A percentile compares a stretch with the other conserved stretches of the same genome.
Conservation (phyloP, 306 rosid genomes). For the Pterocarpus santalinus region DNA sequence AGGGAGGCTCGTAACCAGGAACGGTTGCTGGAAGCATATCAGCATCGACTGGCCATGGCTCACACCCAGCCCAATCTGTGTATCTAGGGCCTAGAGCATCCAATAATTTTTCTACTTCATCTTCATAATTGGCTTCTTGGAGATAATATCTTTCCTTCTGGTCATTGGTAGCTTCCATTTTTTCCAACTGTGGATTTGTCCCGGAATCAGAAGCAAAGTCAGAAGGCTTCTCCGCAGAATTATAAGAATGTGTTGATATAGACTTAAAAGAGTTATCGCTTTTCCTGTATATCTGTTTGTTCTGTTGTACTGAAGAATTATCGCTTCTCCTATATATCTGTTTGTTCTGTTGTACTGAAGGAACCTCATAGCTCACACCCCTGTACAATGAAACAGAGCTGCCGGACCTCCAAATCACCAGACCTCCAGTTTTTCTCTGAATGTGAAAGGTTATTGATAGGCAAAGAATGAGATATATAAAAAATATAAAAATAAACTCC, state of each 20-base stretch:
- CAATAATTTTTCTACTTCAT: conserved; percentile 78
- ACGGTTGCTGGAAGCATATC: conserved; percentile 81
- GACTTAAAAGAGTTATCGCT: conserved; percentile 42
- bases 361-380: conserved; percentile 93
- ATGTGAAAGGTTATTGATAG: conserved; percentile 36
- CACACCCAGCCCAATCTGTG: conserved; percentile 91
- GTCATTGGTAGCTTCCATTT: conserved; percentile 52
- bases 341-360: conserved; percentile 63
- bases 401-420: conserved; percentile 98
- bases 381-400: conserved; percentile 90
- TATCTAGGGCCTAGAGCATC: conserved; percentile 88
- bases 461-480: conserved; percentile 3
- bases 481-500: neutral
- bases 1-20: conserved; percentile 88
- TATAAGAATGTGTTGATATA: conserved; percentile 51
- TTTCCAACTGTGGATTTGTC: conserved; percentile 44
- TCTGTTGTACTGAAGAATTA: conserved; percentile 51
- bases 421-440: conserved; percentile 98
- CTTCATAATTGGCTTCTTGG: conserved; percentile 77
- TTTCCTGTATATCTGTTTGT: conserved; percentile 55
- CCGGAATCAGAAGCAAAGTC: conserved; percentile 49
- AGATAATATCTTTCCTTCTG: conserved; percentile 45
- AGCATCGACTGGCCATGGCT: conserved; percentile 92
- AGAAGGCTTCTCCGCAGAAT: conserved; percentile 48
- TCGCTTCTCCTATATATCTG: conserved; percentile 51